phyloP scores from a whole-genome alignment of 2,329 filamentous ascomycete genomes.

The Scolecobasidium constrictum region DNA sequence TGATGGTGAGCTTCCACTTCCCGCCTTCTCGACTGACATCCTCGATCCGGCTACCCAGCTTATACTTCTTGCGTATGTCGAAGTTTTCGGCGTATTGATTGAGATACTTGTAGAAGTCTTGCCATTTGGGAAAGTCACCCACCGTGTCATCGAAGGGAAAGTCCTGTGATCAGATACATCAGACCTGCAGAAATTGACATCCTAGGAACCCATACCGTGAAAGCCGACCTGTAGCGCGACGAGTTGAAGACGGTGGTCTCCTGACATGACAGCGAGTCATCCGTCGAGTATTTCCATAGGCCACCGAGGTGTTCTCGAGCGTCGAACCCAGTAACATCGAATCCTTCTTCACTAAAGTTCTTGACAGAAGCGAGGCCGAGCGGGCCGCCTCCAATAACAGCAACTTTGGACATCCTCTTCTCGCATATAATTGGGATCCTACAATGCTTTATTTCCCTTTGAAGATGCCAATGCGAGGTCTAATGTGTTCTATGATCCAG shows the following conservation, averaged over 20 bases:
- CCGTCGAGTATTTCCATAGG: slow-evolving; percentile 31
- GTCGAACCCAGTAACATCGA: slow-evolving; percentile 29
- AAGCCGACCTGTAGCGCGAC: slow-evolving; percentile 29
- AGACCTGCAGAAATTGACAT: too few relatives aligned
- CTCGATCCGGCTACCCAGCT: slow-evolving; percentile 22
- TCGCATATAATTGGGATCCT: too few relatives aligned
- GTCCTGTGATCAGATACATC: too few relatives aligned
- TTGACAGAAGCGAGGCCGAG: slow-evolving; percentile 17
- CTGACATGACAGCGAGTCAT: slow-evolving; percentile 15
- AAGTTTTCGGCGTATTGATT: slow-evolving; percentile 30
- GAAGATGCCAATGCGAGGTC: too few relatives aligned
- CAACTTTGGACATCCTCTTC: too few relatives aligned
- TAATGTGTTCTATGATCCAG: too few relatives aligned
- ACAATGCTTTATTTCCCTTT: too few relatives aligned
- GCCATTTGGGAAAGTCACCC: slow-evolving; percentile 16
- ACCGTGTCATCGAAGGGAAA: slow-evolving; percentile 31
- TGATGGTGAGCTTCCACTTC: slow-evolving; percentile 23
- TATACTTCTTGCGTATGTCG: slow-evolving; percentile 22
- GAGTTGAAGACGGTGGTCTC: slow-evolving; percentile 23
- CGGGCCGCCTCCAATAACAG: slow-evolving; percentile 11
- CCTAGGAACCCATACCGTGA: too few relatives aligned
- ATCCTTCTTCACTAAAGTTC: slow-evolving; percentile 33
- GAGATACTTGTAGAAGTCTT: slow-evolving; percentile 27
- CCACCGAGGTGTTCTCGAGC: slow-evolving; percentile 29
- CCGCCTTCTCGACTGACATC: slow-evolving; percentile 19